phyloP scores from a whole-genome alignment of 108 stramenopile genomes.

The Nitzschia sp. region DNA sequence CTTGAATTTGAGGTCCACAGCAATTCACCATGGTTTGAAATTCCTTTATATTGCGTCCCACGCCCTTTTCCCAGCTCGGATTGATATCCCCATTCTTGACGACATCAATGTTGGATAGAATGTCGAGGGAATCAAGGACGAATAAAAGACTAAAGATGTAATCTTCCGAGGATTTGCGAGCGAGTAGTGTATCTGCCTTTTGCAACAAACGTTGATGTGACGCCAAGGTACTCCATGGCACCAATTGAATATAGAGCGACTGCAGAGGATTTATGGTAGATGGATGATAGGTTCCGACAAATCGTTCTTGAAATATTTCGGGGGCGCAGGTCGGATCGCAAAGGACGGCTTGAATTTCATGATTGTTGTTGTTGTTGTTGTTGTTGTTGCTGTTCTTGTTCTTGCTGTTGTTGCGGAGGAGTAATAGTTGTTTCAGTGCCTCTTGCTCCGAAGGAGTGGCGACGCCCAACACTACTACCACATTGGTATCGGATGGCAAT shows the following conservation, averaged over 20 bases:
- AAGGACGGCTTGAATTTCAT: neutral
- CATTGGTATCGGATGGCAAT: neutral
- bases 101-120: conserved; percentile 27
- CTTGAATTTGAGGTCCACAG: conserved; percentile 72
- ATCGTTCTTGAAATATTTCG: neutral
- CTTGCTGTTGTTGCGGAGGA: neutral
- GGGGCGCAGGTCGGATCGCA: conserved; percentile 2
- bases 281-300: neutral
- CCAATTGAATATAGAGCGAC: neutral
- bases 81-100: conserved; percentile 52
- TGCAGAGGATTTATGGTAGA: neutral
- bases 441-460: neutral
- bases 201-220: conserved; percentile 3
- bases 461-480: neutral
- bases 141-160: conserved; percentile 2
- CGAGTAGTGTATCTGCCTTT: neutral
- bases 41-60: conserved; percentile 71
- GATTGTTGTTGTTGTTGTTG: no score
- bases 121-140: neutral
- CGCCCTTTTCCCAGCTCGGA: conserved; percentile 91
- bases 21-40: conserved; percentile 72
- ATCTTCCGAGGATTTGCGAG: neutral
- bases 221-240: neutral
- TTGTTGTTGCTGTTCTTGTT: no score
- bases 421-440: neutral